Percentiles rank a stretch among this genome's conserved stretches.
phyloP scores from a whole-genome alignment of 768 basidiomycete genomes.

The Hysterangium stoloniferum region DNA sequence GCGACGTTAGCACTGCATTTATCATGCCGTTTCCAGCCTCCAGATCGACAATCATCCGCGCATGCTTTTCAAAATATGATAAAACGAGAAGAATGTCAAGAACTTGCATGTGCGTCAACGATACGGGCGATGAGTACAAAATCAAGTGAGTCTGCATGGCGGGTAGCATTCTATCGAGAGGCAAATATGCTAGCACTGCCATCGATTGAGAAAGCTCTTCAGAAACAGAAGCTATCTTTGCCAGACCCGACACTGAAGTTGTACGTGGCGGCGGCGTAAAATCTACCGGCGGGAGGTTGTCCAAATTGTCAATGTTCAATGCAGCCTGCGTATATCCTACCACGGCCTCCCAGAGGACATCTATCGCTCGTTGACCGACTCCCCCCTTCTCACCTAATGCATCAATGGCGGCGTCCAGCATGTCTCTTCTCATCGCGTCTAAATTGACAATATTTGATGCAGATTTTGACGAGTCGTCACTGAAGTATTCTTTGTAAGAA shows the following conservation, averaged over 20 bases:
- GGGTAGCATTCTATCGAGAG: not conserved
- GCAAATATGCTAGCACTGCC: not conserved
- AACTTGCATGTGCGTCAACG: not conserved
- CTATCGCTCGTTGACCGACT: constrained; percentile 59
- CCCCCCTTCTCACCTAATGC: constrained; percentile 59
- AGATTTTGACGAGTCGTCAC: not conserved
- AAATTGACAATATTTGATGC: not conserved
- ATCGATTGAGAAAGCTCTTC: not conserved
- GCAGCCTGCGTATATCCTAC: constrained; percentile 39
- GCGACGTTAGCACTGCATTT: not conserved
- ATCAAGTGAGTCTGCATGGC: constrained; percentile 1
- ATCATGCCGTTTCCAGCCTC: not conserved
- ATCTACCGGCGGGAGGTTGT: constrained; percentile 7
- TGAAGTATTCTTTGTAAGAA: not conserved
- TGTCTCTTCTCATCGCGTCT: constrained; percentile 41
- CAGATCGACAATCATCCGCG: not conserved
- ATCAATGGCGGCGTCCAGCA: constrained; percentile 59
- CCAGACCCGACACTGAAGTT: not conserved
- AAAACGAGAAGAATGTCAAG: constrained; percentile 8
- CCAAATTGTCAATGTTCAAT: not conserved
- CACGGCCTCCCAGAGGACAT: constrained; percentile 66
- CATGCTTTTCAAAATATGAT: constrained; percentile 6
- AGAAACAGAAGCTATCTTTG: not conserved
- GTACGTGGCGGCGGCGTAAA: not conserved
- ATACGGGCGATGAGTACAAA: not conserved